Evolutionary conservation across 805 yeast species (phyloP).

Genomic region (Zygosaccharomyces rouxii): DNA sequence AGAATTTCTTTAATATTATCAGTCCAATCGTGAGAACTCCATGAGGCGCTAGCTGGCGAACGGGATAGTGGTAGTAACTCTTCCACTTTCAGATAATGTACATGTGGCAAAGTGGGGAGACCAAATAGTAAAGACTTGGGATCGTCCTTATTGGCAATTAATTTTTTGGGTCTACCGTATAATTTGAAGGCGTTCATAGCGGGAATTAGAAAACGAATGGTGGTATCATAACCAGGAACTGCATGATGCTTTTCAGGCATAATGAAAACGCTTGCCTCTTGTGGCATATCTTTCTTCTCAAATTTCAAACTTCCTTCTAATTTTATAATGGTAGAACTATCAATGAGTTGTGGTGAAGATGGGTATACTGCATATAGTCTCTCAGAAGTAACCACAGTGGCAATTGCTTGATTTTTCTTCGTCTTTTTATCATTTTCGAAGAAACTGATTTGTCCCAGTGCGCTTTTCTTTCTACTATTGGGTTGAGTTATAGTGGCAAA

Average conservation of each 20-base stretch:
- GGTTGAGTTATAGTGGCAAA: constrained; percentile 84
- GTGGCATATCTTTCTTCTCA: constrained; percentile 45
- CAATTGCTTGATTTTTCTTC: constrained; percentile 71
- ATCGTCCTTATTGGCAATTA: constrained; percentile 55
- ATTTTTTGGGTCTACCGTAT: constrained; percentile 68
- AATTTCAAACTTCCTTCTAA: constrained; percentile 76
- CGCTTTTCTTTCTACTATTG: constrained; percentile 38
- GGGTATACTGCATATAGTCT: constrained; percentile 92
- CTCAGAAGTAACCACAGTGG: constrained; percentile 63
- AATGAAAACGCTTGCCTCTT: constrained; percentile 46
- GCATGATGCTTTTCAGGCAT: constrained; percentile 73
- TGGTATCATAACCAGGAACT: constrained; percentile 66
- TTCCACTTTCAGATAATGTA: constrained; percentile 55
- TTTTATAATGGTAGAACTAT: constrained; percentile 82
- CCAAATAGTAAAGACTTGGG: constrained; percentile 59
- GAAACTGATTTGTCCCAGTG: constrained; percentile 67
- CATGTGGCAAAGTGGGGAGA: constrained; percentile 68
- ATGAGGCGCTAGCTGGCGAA: constrained; percentile 38
- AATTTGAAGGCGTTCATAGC: constrained; percentile 64
- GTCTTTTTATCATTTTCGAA: constrained; percentile 74
- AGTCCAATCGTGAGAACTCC: constrained; percentile 63
- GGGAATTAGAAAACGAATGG: constrained; percentile 66
- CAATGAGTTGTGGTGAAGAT: constrained; percentile 72
- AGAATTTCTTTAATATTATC: constrained; percentile 50
- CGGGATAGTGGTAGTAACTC: constrained; percentile 47